phyloP scores from a whole-genome alignment of 106 monocot species.

The Phalaenopsis aphrodite region DNA sequence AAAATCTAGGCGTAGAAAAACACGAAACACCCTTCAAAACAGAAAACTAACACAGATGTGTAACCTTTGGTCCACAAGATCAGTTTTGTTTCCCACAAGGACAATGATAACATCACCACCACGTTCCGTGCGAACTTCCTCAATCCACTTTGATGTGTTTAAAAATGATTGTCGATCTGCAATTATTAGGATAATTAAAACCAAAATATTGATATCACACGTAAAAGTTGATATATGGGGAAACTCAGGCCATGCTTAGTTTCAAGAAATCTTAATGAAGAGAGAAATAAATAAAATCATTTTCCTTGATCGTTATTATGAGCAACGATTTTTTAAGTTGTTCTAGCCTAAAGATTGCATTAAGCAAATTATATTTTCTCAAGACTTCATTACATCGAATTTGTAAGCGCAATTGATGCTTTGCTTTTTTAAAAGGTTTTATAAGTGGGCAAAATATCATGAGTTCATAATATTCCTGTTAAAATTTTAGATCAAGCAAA shows the following conservation, averaged over 20 bases:
- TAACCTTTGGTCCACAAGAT: slow-evolving; percentile 28
- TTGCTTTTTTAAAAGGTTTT: background rate
- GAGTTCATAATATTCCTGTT: background rate
- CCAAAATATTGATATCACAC: background rate
- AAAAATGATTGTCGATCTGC: slow-evolving; percentile 21
- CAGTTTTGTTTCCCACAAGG: slow-evolving; percentile 22
- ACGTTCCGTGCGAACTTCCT: slow-evolving; percentile 26
- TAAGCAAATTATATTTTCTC: background rate
- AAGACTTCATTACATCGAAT: background rate
- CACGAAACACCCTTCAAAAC: background rate
- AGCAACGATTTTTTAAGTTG: background rate
- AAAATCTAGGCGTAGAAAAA: background rate
- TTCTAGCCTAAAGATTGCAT: background rate
- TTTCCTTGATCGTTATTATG: background rate
- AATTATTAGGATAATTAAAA: background rate
- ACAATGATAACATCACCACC: slow-evolving; percentile 32
- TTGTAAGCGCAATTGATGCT: background rate
- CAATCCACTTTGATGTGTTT: slow-evolving; percentile 28
- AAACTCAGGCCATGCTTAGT: background rate
- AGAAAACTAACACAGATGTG: background rate
- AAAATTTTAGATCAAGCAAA: background rate
- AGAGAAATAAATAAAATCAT: background rate
- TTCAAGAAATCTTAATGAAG: background rate
- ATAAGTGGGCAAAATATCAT: background rate
- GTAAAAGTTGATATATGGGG: background rate